Evolutionary conservation across 352 stramenopile genomes (phyloP).

Genomic region (Globisporangium cederbergense): DNA sequence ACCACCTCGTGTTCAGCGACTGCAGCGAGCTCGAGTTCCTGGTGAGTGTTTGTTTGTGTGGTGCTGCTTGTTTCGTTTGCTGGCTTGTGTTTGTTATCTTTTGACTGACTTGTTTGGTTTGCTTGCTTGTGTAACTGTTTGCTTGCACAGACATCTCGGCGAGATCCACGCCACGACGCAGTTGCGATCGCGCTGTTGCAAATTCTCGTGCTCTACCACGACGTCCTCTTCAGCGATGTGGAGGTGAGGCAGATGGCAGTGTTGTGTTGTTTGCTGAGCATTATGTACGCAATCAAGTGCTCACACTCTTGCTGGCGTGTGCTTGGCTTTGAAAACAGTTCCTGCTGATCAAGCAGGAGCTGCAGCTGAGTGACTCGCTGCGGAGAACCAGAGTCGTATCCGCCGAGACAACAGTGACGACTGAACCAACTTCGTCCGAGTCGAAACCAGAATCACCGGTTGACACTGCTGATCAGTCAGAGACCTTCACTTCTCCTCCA

Average conservation of each 20-base stretch:
- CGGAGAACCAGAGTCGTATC: not conserved
- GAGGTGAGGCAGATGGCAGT: slow-evolving; percentile 29
- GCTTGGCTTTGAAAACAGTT: slow-evolving; percentile 22
- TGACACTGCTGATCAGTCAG: not conserved
- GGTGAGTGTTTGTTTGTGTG: slow-evolving; percentile 22
- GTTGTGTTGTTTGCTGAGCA: not conserved
- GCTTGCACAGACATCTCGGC: slow-evolving; percentile 32
- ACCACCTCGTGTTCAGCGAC: slow-evolving; percentile 58
- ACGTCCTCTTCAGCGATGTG: slow-evolving; percentile 68
- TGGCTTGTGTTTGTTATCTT: not conserved
- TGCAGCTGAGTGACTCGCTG: slow-evolving; percentile 27
- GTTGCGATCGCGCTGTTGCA: slow-evolving; percentile 49
- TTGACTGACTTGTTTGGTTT: not conserved
- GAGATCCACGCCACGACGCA: slow-evolving; percentile 33
- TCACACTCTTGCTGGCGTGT: not conserved
- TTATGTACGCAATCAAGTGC: not conserved
- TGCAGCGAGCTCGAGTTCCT: slow-evolving; percentile 58
- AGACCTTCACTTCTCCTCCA: not conserved
- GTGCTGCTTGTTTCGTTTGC: not conserved
- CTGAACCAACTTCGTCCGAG: not conserved
- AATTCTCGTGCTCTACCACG: slow-evolving; percentile 59
- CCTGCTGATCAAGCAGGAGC: slow-evolving; percentile 46
- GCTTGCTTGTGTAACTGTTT: not conserved
- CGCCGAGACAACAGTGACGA: not conserved
- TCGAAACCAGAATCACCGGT: not conserved